Evolutionary conservation across 768 basidiomycete species (phyloP), one percentile per base, ranked within the genome.

Genomic region (Pisolithus albus): DNA sequence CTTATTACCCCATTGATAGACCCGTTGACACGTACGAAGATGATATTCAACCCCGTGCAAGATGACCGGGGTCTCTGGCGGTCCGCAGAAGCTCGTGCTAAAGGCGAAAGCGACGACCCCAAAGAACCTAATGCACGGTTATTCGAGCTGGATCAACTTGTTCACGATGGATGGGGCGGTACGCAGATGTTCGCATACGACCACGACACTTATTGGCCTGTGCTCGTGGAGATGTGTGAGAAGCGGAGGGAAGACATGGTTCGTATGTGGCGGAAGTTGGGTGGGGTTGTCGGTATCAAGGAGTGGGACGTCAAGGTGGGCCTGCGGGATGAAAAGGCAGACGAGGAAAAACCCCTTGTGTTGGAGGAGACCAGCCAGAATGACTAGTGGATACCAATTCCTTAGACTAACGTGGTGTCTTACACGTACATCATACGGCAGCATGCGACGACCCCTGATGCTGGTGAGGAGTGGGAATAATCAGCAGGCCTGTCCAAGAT

Each of bases 1-100:
- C 66, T 90, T 57, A 83, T 92, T 60, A 79, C 72, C 57, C 87
- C 90, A 1, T 84, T 92, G 62, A 79, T 93, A 47, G 92, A 94
- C 68, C 88, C 92, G 2, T 65, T 90, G 52, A 92, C 90, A 1
- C 80, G 82, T 28, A 65, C 75, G 34, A 89, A 90, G 67, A 75
- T 89, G 66, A 76, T 82, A 51, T 88, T 90, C 67, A 89, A 90
- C 59, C 85, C 86, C 1, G 65, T 69, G 7, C 37, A 49, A 5
- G 64, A 63, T 40, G 47, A 47, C 1, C 18, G n/a, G 0, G 67
- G 66, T 4, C 47, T 68, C 0, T 68, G 67, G 62, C 53, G 64
- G 6, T 58, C 63, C 0, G 58, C 38, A 5, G 64, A 59, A 42
- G 56, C 54, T 0, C 51, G 64, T 18, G 59, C 64, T 28, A 56